Conservation (phyloP, 352 stramenopile species). For the Pythium insidiosum region DNA sequence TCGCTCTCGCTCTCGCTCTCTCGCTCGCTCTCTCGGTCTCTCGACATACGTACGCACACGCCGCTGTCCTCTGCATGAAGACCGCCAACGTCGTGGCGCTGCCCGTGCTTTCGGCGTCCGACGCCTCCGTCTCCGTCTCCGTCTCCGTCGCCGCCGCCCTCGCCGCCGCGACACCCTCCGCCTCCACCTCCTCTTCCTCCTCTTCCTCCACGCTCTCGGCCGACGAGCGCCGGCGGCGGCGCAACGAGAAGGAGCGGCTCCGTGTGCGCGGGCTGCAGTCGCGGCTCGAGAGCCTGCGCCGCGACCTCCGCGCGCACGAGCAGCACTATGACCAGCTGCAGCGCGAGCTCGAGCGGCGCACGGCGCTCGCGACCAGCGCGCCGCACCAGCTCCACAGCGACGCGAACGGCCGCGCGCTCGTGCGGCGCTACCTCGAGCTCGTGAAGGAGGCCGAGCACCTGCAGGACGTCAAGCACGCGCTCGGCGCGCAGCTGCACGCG, state of each 20-base stretch:
- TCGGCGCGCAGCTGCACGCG: conserved; percentile 7
- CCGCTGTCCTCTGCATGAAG: too few relatives aligned
- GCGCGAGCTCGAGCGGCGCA: conserved; percentile 2
- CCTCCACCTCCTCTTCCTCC: too few relatives aligned
- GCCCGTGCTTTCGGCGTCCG: too few relatives aligned
- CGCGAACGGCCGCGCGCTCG: neutral
- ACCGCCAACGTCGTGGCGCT: too few relatives aligned
- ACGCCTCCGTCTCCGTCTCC: too few relatives aligned
- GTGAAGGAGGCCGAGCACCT: conserved; percentile 33
- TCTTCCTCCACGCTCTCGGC: conserved; percentile 17
- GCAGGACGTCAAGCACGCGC: conserved; percentile 7
- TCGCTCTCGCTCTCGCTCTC: too few relatives aligned
- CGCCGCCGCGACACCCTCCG: too few relatives aligned
- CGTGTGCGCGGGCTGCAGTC: conserved; percentile 14
- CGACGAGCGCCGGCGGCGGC: conserved; percentile 34
- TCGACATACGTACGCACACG: too few relatives aligned
- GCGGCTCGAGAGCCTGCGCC: conserved; percentile 7
- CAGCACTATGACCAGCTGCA: conserved; percentile 29
- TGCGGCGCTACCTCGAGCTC: conserved; percentile 16
- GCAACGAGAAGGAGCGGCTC: conserved; percentile 55
- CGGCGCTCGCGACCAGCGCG: neutral
- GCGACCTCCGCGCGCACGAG: neutral
- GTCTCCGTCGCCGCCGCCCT: too few relatives aligned
- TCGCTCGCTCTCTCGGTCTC: too few relatives aligned
- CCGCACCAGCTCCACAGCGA: neutral